phyloP scores from a whole-genome alignment of 2,329 filamentous ascomycete species.

The Sporothrix pseudoabietina region DNA sequence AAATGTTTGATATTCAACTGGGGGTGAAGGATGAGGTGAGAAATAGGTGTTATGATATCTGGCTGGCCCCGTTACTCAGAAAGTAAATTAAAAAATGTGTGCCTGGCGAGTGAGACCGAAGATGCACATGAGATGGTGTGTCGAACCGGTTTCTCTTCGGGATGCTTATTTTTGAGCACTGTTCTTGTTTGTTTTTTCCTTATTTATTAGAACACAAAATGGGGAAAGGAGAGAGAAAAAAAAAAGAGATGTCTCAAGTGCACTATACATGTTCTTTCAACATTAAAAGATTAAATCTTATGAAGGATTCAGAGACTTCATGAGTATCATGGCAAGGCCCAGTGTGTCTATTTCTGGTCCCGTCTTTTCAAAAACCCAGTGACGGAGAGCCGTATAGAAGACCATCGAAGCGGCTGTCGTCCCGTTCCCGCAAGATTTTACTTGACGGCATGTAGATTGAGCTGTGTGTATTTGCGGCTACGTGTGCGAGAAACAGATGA shows the following conservation, averaged over 20 bases:
- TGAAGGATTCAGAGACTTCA: background rate
- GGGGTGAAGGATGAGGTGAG: background rate
- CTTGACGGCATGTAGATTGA: background rate
- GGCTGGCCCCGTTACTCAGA: no score
- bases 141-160: background rate
- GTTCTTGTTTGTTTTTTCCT: no score
- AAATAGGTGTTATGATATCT: no score
- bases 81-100: no score
- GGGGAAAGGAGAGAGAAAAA: no score
- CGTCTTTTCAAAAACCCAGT: background rate
- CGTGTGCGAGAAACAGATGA: background rate
- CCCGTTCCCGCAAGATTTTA: background rate
- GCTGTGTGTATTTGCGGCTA: background rate
- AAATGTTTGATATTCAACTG: background rate
- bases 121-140: background rate
- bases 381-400: constrained; percentile 6
- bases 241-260: background rate
- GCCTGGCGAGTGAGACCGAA: background rate
- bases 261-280: background rate
- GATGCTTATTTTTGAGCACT: background rate
- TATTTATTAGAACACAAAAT: no score
- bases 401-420: constrained; percentile 9
- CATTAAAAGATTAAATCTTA: background rate
- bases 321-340: background rate
- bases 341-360: background rate